Base-by-base conservation (phyloP, 768 basidiomycete genomes). In the Daedaleopsis nitida region DNA sequence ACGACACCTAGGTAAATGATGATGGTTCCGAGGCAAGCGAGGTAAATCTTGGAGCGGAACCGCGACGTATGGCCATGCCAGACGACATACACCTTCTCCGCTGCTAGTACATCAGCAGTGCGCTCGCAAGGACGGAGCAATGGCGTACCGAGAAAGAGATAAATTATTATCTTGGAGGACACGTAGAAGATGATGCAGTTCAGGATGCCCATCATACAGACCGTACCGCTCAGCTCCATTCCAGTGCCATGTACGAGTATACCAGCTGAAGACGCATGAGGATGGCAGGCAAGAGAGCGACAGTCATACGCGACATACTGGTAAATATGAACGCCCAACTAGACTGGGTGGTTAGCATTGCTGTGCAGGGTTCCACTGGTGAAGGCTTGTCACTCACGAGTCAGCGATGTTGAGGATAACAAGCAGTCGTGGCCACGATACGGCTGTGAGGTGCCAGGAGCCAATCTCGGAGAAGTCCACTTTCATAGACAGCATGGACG, bases 41-140 rank as follows among this genome's bases (percentile, higher is more conserved):
- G 68, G 60, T 80, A 84, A 3, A 81, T 70, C 4, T 76, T 75
- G 0, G 79, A 79, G 45, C 75, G 73, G 19, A 75, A 67, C 5
- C 82, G 73, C 37, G 69, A 67, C 37, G 68, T 66, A 3, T 69
- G 65, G 4, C 75, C 71, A 16, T 74, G 72, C 81, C 81, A 81
- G 4, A 82, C 79, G 49, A 81, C 73, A 60, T 81, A 76, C 21
- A 81, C 78, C 45, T 78, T 78, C 65, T 82, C 80, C 21, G 77
- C 80, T 81, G 59, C 10, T 43, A n/a, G n/a, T n/a, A n/a, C n/a
- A n/a, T n/a, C n/a, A n/a, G n/a, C n/a, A n/a, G n/a, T n/a, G n/a
- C n/a, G n/a, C n/a, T n/a, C n/a, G n/a, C n/a, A n/a, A n/a, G n/a
- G n/a, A n/a, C n/a, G n/a, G n/a, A 44, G 19, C 35, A 48, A 21